phyloP scores from a whole-genome alignment of 2,329 filamentous ascomycete species.

The Microascus cirrosus region DNA sequence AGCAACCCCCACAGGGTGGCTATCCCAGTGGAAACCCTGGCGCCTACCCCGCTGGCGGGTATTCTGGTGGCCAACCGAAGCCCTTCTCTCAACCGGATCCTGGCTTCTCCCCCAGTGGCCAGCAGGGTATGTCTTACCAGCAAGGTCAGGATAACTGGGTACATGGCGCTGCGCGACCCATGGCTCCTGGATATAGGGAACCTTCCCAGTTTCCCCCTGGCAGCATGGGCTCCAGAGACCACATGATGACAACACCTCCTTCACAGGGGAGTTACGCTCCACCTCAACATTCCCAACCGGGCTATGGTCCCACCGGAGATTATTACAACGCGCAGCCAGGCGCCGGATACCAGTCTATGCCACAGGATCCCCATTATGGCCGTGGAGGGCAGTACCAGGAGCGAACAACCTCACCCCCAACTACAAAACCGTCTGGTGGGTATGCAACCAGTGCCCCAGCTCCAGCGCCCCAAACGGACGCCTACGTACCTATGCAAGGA shows the following conservation, averaged over 20 bases:
- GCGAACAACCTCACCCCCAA: background rate
- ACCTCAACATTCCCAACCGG: conserved; percentile 1
- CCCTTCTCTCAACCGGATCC: conserved; percentile 3
- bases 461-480: background rate
- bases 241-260: conserved; percentile 4
- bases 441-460: background rate
- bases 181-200: conserved; percentile 2
- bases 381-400: conserved; percentile 3
- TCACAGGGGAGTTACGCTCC: conserved; percentile 3
- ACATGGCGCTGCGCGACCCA: conserved; percentile 3
- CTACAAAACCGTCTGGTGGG: conserved; percentile 1
- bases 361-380: conserved; percentile 3
- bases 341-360: conserved; percentile 1
- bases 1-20: background rate
- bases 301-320: background rate
- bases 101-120: background rate
- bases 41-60: background rate
- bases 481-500: conserved; percentile 3
- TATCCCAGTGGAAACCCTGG: conserved; percentile 2
- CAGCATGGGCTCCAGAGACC: conserved; percentile 1
- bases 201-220: background rate
- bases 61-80: background rate
- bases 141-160: conserved; percentile 4
- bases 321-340: background rate
- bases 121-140: background rate